Percentiles rank a stretch among this genome's conserved stretches.
phyloP scores from a whole-genome alignment of 306 rosid species.

The Dryas alaskensis region DNA sequence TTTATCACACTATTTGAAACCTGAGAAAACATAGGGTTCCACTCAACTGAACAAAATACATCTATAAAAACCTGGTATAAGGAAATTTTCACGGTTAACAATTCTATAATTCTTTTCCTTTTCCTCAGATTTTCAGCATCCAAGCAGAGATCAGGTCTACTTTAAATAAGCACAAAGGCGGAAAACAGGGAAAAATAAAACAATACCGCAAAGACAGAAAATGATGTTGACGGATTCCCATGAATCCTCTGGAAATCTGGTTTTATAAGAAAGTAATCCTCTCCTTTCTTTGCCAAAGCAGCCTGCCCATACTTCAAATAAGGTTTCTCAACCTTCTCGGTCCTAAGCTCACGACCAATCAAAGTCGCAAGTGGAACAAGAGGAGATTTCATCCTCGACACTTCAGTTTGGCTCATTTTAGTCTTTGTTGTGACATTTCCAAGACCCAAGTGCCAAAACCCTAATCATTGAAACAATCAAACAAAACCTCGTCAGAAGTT shows the following conservation, averaged over 20 bases:
- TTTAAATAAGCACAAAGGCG: constrained; percentile 3
- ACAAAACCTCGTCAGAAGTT: constrained; percentile 9
- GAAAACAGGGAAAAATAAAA: constrained; percentile 10
- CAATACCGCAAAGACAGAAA: constrained; percentile 91
- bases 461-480: constrained; percentile 16
- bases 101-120: constrained; percentile 2
- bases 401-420: constrained; percentile 69
- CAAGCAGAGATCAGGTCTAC: neutral
- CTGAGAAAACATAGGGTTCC: neutral
- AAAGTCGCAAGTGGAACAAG: constrained; percentile 87
- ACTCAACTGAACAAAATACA: constrained; percentile 20
- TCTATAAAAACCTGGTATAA: neutral
- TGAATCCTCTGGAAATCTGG: constrained; percentile 74
- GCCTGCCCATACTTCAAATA: constrained; percentile 91
- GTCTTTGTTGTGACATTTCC: constrained; percentile 47
- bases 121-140: neutral
- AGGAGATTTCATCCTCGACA: constrained; percentile 53
- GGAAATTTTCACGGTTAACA: neutral
- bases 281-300: constrained; percentile 98
- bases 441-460: constrained; percentile 25
- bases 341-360: constrained; percentile 90
- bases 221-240: constrained; percentile 64
- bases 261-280: constrained; percentile 87
- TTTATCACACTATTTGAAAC: constrained; percentile 22
- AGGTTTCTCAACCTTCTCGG: constrained; percentile 71